phyloP scores from a whole-genome alignment of 805 yeast genomes.

The Sungouiozyma ichnusensis region DNA sequence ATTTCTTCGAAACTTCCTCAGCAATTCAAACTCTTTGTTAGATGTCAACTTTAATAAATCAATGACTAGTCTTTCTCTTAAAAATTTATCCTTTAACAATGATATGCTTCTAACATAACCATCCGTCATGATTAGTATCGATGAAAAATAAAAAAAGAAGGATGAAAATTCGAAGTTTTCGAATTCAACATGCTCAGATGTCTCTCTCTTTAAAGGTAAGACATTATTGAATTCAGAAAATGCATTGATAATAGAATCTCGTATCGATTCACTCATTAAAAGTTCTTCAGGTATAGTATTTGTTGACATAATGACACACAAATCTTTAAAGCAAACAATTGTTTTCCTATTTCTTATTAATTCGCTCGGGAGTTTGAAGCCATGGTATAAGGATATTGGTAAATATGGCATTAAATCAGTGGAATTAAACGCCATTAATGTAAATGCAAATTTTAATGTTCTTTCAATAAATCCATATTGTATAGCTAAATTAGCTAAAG shows the following conservation, averaged over 20 bases:
- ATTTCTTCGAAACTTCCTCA: conserved; percentile 10
- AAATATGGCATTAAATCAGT: conserved; percentile 16
- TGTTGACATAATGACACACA: conserved; percentile 66
- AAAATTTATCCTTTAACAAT: conserved; percentile 12
- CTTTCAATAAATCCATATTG: conserved; percentile 22
- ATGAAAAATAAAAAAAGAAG: conserved; percentile 23
- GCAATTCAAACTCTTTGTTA: conserved; percentile 13
- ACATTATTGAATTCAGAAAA: conserved; percentile 28
- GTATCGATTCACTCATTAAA: conserved; percentile 10
- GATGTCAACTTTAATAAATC: conserved; percentile 12
- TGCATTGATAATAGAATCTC: conserved; percentile 16
- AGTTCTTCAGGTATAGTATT: conserved; percentile 42
- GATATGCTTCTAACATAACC: conserved; percentile 24
- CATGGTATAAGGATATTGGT: conserved; percentile 18
- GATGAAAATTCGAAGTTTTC: conserved; percentile 69
- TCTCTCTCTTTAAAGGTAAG: conserved; percentile 65
- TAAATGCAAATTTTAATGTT: conserved; percentile 20
- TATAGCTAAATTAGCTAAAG: conserved; percentile 20
- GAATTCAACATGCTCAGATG: conserved; percentile 75
- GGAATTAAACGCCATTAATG: conserved; percentile 21
- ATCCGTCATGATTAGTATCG: conserved; percentile 24
- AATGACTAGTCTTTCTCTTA: conserved; percentile 10
- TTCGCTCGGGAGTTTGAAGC: conserved; percentile 20
- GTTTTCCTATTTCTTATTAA: conserved; percentile 23
- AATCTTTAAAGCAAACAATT: conserved; percentile 31